Percentiles rank a stretch among this genome's conserved stretches.
phyloP scores from a whole-genome alignment of 2,329 filamentous ascomycete species.

The Fusarium devonianum region DNA sequence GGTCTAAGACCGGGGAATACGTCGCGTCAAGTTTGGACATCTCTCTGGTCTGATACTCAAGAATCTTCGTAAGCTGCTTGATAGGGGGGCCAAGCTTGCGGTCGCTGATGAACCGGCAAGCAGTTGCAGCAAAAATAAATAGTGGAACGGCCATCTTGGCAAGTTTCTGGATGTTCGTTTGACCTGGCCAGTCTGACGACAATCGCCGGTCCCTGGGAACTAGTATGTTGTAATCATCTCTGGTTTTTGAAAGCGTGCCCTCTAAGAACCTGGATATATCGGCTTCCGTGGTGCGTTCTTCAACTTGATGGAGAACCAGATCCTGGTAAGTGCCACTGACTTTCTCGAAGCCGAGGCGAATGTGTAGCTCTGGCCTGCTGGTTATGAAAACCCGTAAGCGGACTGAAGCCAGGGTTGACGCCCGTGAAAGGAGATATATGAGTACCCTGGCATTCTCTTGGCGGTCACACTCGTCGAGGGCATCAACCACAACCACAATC shows the following conservation, averaged over 20 bases:
- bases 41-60: constrained; percentile 22
- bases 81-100: constrained; percentile 27
- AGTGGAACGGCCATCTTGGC: constrained; percentile 43
- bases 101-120: constrained; percentile 42
- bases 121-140: constrained; percentile 47
- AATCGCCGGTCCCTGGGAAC: constrained; percentile 14
- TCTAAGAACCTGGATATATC: constrained; percentile 45
- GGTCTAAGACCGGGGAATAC: constrained; percentile 26
- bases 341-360: constrained; percentile 45
- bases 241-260: too few relatives aligned
- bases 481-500: constrained; percentile 48
- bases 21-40: constrained; percentile 20
- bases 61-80: constrained; percentile 34
- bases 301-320: constrained; percentile 48
- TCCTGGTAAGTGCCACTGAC: constrained; percentile 32
- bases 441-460: constrained; percentile 44
- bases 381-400: constrained; percentile 51
- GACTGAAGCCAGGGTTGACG: constrained; percentile 28
- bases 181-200: constrained; percentile 20
- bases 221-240: constrained; percentile 30
- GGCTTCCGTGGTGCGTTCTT: constrained; percentile 37
- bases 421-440: constrained; percentile 37
- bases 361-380: constrained; percentile 50
- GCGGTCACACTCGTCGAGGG: constrained; percentile 36
- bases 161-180: constrained; percentile 12